A percentile compares a stretch with the other conserved stretches of the same genome.
Conservation (phyloP, 495 filamentous ascomycete species). For the Penicillium psychrofluorescens region DNA sequence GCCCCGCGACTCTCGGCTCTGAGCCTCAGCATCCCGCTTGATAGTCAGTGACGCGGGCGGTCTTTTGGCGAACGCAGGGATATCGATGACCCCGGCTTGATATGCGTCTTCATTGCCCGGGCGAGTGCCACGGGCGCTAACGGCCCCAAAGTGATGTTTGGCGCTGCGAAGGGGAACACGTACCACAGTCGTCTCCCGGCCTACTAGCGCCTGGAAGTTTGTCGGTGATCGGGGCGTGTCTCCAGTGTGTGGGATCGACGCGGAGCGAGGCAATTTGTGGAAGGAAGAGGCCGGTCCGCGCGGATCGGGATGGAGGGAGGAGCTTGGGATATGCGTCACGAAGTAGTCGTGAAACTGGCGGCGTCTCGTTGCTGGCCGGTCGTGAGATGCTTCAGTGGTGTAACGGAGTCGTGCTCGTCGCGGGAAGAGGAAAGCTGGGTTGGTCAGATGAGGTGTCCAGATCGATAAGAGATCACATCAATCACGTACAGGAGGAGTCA, state of each 20-base stretch:
- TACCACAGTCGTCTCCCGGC: conserved; percentile 86
- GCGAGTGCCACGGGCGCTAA: conserved; percentile 70
- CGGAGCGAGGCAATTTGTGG: conserved; percentile 78
- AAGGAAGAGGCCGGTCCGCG: conserved; percentile 45
- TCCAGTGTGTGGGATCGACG: conserved; percentile 70
- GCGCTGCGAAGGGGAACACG: conserved; percentile 91
- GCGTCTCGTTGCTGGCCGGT: conserved; percentile 15
- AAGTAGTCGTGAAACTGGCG: conserved; percentile 92
- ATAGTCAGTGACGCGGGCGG: conserved; percentile 62
- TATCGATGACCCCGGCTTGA: conserved; percentile 87
- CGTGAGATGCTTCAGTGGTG: conserved; percentile 12
- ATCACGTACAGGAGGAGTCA: conserved; percentile 28
- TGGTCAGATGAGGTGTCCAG: too few relatives aligned
- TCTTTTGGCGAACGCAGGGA: conserved; percentile 86
- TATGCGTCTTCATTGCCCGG: conserved; percentile 89
- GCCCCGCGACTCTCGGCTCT: conserved; percentile 33
- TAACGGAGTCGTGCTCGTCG: conserved; percentile 9
- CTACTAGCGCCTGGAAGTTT: conserved; percentile 47
- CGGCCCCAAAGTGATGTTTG: conserved; percentile 90
- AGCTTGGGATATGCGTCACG: conserved; percentile 88
- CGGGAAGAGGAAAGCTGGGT: conserved; percentile 14
- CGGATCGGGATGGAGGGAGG: conserved; percentile 86
- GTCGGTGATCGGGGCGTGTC: conserved; percentile 47
- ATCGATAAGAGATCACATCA: conserved; percentile 14
- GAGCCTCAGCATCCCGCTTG: conserved; percentile 3